A percentile compares a stretch with the other conserved stretches of the same genome.
phyloP scores from a whole-genome alignment of 164 flowering plant genomes.

The Dillenia turbinata region DNA sequence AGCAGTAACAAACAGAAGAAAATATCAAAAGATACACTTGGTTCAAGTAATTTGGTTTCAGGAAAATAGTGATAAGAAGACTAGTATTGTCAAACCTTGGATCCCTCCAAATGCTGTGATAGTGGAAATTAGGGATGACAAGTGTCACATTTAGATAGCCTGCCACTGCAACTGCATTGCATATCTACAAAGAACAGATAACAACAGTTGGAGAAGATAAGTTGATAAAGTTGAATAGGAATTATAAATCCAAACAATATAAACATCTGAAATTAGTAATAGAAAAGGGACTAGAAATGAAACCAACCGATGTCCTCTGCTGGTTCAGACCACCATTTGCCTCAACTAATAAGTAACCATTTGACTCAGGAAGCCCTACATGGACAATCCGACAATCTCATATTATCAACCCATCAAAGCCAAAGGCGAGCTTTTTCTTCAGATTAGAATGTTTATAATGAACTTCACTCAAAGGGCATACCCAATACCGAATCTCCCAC shows the following conservation, averaged over 20 bases:
- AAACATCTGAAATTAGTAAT: slow-evolving; percentile 1
- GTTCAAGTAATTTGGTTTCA: too few species aligned
- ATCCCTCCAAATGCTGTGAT: slow-evolving; percentile 96
- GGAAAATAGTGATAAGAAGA: neutral
- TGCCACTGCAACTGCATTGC: slow-evolving; percentile 99
- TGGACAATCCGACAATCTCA: slow-evolving; percentile 5
- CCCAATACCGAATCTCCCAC: too few species aligned
- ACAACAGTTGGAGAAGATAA: slow-evolving; percentile 11
- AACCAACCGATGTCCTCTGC: slow-evolving; percentile 89
- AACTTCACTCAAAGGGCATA: too few species aligned
- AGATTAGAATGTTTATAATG: too few species aligned
- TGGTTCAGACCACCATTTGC: slow-evolving; percentile 99
- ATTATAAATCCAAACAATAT: neutral
- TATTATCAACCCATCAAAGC: slow-evolving; percentile 2
- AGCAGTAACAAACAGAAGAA: neutral
- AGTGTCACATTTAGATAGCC: slow-evolving; percentile 96
- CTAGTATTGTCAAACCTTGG: slow-evolving; percentile 51
- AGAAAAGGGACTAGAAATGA: slow-evolving; percentile 4
- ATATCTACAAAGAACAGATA: slow-evolving; percentile 55
- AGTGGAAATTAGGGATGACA: slow-evolving; percentile 87
- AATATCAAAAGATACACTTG: neutral
- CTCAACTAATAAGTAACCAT: slow-evolving; percentile 88
- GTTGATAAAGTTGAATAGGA: slow-evolving; percentile 6
- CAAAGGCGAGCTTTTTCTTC: too few species aligned
- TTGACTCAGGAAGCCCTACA: slow-evolving; percentile 84